Evolutionary conservation across 2,329 filamentous ascomycete species (phyloP), one percentile per base, ranked within the genome.

Genomic region (Aspergillus tanneri): DNA sequence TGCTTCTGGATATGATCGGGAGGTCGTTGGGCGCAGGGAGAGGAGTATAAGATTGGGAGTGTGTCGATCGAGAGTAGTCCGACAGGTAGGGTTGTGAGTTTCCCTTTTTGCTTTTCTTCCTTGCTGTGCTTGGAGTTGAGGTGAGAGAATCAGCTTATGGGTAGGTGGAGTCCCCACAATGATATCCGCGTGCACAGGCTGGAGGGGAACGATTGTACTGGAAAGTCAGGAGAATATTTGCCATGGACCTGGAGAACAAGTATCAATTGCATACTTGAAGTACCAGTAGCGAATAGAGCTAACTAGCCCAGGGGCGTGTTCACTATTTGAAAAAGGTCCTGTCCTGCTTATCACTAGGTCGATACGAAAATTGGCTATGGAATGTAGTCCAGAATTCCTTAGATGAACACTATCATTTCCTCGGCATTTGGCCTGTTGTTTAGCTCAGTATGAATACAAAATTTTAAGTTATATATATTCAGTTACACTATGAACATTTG

Each of bases 41-140:
- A 71, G n/a, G 84, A 86, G 66, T 87, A 87, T 65, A 80, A 79
- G 62, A 83, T 87, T 62, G 78, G n/a, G 77, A 59, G 82, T 85
- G 21, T 87, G 84, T 68, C 71, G 82, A n/a, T 81, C 78, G 3
- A 71, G n/a, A n/a, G 65, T 1, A 72, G 67, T 5, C 73, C 77
- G 4, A 79, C 72, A 1, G 74, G 81, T 0, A 71, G 70, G 1
- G 87, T 82, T 58, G 79, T 78, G 56, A 57, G 66, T 58, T 11
- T 23, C 14, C 22, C 10, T 8, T 48, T 27, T 14, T 4, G 30
- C 24, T 25, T 39, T 22, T 9, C 7, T 14, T 23, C n/a, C n/a
- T n/a, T n/a, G n/a, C n/a, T n/a, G n/a, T n/a, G n/a, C n/a, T n/a
- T n/a, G n/a, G n/a, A n/a, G n/a, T n/a, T n/a, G n/a, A n/a, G n/a